Base-by-base conservation (phyloP, 2,329 filamentous ascomycete species). In the Lecanoromycetidae sp. region DNA sequence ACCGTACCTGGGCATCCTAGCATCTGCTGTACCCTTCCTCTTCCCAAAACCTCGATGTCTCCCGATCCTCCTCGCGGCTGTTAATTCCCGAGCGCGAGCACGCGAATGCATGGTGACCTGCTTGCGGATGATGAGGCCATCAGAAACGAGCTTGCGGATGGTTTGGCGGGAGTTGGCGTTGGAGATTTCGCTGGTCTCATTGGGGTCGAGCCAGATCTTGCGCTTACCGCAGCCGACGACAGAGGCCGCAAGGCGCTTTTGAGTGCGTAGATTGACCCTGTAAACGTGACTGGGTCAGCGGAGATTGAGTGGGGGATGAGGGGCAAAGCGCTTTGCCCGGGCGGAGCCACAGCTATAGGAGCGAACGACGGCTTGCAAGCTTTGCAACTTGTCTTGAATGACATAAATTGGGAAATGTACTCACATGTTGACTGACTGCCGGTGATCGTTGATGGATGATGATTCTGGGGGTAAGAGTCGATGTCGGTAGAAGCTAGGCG, bases 151-250 rank as follows among this genome's bases (percentile, higher is more conserved):
- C 80, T 98, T 98, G 79, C 93, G 90, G 82, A 98, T 84, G 63
- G 90, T 95, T 79, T 96, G 90, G 68, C 91, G 90, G 66, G 90
- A 96, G 85, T 98, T 98, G 83, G 91, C 91, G 75, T 95, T 96
- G 78, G 85, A 87, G 77, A 98, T 98, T 77, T 98, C 91, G 79
- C 75, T 91, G 76, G 88, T 81, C 79, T 98, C 91, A 72, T 93
- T 96, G 73, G 91, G 91, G 76, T 98, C 91, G 71, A 98, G 88
- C 91, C 91, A 98, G 77, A 98, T 94, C 86, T 98, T 98, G 82
- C 90, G 86, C 85, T 98, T 83, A 71, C 91, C 91, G 78, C 87
- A 94, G 80, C 87, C 87, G 72, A 94, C 86, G 72, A 98, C 91
- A 74, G 90, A 85, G 69, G 91, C 87, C 72, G 91, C 91, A 68